Conservation (phyloP, 176 grass and related monocot genomes). For the Oryza australiensis region DNA sequence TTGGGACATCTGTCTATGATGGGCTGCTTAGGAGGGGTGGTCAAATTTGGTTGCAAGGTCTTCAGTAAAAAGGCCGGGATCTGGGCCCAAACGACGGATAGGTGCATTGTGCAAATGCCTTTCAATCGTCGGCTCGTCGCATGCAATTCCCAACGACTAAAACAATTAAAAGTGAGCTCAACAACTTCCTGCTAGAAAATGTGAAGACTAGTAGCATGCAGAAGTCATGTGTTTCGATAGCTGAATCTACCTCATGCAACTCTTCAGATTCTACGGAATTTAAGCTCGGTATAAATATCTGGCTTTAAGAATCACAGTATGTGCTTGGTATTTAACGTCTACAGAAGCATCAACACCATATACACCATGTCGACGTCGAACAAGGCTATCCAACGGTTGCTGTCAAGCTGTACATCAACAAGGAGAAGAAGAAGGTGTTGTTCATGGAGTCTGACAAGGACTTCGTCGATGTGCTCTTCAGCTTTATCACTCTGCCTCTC, state of each 20-base stretch:
- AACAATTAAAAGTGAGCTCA: too few species aligned
- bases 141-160: neutral
- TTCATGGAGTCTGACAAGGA: constrained; percentile 41
- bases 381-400: neutral
- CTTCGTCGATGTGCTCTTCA: constrained; percentile 58
- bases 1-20: neutral
- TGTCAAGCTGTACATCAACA: constrained; percentile 46
- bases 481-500: constrained; percentile 55
- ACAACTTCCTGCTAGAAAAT: neutral
- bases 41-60: too few species aligned
- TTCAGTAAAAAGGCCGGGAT: too few species aligned
- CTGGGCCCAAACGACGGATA: neutral
- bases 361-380: neutral
- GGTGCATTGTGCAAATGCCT: neutral
- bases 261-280: neutral
- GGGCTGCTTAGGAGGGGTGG: neutral
- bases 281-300: neutral
- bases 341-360: neutral
- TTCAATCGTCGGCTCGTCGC: neutral
- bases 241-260: neutral
- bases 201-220: neutral
- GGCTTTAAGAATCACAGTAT: too few species aligned
- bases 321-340: neutral
- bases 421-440: constrained; percentile 39
- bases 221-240: neutral